Percentiles rank a stretch among this genome's conserved stretches.
Evolutionary conservation across 768 basidiomycete species (phyloP).

Genomic region (Mycena filopes): DNA sequence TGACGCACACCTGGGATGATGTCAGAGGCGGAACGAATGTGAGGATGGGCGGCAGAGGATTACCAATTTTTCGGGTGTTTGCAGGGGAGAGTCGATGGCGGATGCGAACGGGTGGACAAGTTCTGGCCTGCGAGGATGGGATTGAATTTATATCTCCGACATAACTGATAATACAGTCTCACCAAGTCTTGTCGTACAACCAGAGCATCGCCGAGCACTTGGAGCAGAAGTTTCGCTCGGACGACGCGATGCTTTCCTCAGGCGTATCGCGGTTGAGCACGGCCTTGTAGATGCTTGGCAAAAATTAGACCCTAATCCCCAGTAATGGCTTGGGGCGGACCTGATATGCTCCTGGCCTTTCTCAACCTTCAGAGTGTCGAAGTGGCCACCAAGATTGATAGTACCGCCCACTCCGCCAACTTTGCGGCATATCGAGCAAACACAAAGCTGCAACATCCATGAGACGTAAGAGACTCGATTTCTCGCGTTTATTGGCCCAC

Average conservation of each 20-base stretch:
- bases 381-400: constrained; percentile 70
- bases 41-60: constrained; percentile 22
- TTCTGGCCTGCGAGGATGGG: constrained; percentile 59
- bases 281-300: constrained; percentile 68
- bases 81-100: constrained; percentile 71
- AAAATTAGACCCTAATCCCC: neutral
- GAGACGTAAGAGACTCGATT: neutral
- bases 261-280: constrained; percentile 66
- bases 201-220: constrained; percentile 76
- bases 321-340: constrained; percentile 40
- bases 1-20: constrained; percentile 55
- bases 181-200: constrained; percentile 70
- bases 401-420: constrained; percentile 74
- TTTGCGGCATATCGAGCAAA: constrained; percentile 79
- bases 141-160: neutral
- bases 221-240: constrained; percentile 72
- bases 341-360: constrained; percentile 64
- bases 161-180: constrained; percentile 22
- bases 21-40: neutral
- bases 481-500: constrained; percentile 41
- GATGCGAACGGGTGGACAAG: constrained; percentile 75
- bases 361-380: constrained; percentile 60
- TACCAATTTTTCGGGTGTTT: constrained; percentile 62
- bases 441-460: constrained; percentile 55
- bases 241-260: constrained; percentile 56